phyloP scores from a whole-genome alignment of 164 flowering plant species.

The Tinospora cordifolia region DNA sequence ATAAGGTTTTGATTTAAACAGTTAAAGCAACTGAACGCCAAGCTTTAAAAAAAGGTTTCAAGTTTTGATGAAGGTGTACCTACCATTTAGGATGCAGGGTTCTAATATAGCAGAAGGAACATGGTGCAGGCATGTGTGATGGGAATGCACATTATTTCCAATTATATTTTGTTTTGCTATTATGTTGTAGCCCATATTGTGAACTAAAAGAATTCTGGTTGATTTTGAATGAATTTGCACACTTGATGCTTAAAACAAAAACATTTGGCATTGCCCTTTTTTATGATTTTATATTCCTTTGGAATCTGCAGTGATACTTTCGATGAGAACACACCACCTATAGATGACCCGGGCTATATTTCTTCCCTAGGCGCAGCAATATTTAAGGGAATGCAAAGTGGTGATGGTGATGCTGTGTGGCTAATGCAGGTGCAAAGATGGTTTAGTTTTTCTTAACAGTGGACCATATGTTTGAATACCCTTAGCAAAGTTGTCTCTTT shows the following conservation, averaged over 20 bases:
- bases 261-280: not conserved
- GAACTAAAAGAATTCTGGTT: too few species aligned
- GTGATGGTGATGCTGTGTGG: slow-evolving; percentile 67
- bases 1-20: too few species aligned
- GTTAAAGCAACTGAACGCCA: too few species aligned
- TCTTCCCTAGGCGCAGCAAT: slow-evolving; percentile 65
- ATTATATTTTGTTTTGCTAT: too few species aligned
- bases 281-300: not conserved
- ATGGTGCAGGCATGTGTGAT: too few species aligned
- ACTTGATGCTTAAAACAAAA: too few species aligned
- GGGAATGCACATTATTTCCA: too few species aligned
- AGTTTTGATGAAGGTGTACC: too few species aligned
- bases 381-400: slow-evolving; percentile 60
- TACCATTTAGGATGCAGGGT: too few species aligned
- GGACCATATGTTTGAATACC: not conserved
- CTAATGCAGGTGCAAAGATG: slow-evolving; percentile 57
- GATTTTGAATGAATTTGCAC: not conserved
- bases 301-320: slow-evolving; percentile 54
- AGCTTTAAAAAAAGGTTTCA: too few species aligned
- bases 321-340: slow-evolving; percentile 82
- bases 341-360: slow-evolving; percentile 57
- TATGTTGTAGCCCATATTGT: too few species aligned
- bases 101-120: too few species aligned
- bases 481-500: not conserved
- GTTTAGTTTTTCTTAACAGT: not conserved